Percentiles rank a stretch among this genome's conserved stretches.
These are phyloP conservation scores for Elsinoe batatas DNA, from an alignment of 2,329 filamentous ascomycete genomes.

Conservation along the genomic window DNA sequence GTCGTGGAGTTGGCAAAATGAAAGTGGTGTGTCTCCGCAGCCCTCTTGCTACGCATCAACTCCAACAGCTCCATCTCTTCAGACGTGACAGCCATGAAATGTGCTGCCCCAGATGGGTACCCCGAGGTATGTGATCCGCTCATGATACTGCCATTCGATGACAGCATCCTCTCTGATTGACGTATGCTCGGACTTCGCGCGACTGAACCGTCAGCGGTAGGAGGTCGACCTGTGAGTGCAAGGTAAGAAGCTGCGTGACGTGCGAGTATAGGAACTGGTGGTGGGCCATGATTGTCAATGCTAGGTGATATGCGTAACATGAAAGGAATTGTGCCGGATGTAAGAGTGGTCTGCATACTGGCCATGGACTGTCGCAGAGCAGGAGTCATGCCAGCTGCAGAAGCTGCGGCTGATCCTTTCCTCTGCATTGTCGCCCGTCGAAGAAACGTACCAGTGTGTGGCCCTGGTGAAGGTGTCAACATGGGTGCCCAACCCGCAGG, in stretches of 20 bases:
- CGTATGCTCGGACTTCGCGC: conserved; percentile 11
- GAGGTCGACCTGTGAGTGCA: conserved; percentile 16
- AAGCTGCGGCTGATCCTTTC: conserved; percentile 9
- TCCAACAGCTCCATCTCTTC: conserved; percentile 42
- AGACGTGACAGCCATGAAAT: conserved; percentile 38
- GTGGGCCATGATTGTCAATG: conserved; percentile 12
- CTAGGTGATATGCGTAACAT: conserved; percentile 15
- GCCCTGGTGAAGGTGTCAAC: conserved; percentile 11
- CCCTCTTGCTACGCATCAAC: conserved; percentile 41
- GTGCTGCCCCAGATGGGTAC: conserved; percentile 12
- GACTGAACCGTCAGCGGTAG: conserved; percentile 8
- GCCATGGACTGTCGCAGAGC: conserved; percentile 14
- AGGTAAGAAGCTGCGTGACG: conserved; percentile 15
- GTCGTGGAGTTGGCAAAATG: neutral
- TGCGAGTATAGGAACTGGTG: conserved; percentile 10
- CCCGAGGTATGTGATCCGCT: conserved; percentile 10
- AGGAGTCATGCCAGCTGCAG: conserved; percentile 3
- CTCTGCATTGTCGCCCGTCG: conserved; percentile 12
- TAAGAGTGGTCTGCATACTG: conserved; percentile 20
- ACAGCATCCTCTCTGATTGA: conserved; percentile 7
- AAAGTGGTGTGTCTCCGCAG: conserved; percentile 21
- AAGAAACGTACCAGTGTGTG: conserved; percentile 4
- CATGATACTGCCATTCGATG: conserved; percentile 9
- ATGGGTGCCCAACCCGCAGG: conserved; percentile 14
- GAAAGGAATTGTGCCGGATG: conserved; percentile 23